phyloP scores from a whole-genome alignment of 169 alveolate species.

The Eimeria falciformis region DNA sequence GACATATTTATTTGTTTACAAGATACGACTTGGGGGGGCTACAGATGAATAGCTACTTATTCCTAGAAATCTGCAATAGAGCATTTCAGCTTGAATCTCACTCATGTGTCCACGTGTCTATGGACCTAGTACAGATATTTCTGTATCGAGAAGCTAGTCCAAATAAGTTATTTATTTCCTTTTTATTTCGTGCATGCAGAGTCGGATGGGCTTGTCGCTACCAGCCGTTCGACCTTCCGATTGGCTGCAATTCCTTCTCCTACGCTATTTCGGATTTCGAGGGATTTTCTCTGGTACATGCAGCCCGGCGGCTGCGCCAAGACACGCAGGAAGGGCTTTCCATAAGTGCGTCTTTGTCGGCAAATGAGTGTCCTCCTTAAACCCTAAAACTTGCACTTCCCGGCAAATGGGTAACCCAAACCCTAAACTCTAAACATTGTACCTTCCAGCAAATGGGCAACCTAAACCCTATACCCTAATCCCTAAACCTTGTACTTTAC shows the following conservation, averaged over 20 bases:
- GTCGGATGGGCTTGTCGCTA: conserved; percentile 93
- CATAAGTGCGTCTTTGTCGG: neutral
- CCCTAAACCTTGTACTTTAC: neutral
- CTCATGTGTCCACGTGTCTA: neutral
- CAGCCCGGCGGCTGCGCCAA: conserved; percentile 15
- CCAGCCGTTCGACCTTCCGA: conserved; percentile 88
- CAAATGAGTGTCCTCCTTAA: neutral
- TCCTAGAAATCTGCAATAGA: too few relatives aligned
- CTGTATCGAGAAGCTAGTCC: neutral
- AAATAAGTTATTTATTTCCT: neutral
- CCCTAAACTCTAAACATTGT: neutral
- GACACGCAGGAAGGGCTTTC: neutral
- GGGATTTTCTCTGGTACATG: conserved; percentile 60
- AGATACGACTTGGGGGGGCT: too few relatives aligned
- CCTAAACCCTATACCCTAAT: neutral
- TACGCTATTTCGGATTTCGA: conserved; percentile 82
- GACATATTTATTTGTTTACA: too few relatives aligned
- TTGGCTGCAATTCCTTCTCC: conserved; percentile 84
- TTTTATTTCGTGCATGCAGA: conserved; percentile 77
- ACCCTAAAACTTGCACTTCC: too few relatives aligned
- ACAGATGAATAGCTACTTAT: too few relatives aligned
- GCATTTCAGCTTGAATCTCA: neutral
- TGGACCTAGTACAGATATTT: neutral
- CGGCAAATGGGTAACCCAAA: neutral
- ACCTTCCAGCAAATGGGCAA: neutral